phyloP scores from a whole-genome alignment of 768 basidiomycete genomes.

The Clathrus columnatus region DNA sequence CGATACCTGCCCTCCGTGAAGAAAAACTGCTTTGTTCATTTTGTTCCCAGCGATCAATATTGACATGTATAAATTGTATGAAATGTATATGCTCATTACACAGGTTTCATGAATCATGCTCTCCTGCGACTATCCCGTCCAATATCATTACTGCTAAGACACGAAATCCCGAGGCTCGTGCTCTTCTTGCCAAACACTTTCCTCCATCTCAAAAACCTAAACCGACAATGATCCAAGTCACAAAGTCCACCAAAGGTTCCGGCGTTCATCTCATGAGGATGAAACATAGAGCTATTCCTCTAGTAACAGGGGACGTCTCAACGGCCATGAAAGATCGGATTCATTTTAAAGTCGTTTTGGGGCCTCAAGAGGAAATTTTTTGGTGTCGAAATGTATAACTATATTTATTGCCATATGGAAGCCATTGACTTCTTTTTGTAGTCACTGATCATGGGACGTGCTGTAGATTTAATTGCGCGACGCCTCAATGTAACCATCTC shows the following conservation, averaged over 20 bases:
- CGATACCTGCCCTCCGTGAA: no score
- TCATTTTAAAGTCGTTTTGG: slow-evolving; percentile 39
- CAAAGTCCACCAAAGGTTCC: slow-evolving; percentile 43
- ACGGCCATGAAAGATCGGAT: slow-evolving; percentile 48
- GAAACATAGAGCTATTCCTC: slow-evolving; percentile 59
- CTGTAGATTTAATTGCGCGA: slow-evolving; percentile 43
- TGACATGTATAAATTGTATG: not conserved
- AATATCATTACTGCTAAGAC: slow-evolving; percentile 17
- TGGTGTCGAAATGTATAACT: slow-evolving; percentile 65
- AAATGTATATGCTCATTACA: not conserved
- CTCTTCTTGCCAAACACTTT: slow-evolving; percentile 48
- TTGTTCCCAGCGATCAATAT: not conserved
- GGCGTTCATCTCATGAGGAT: slow-evolving; percentile 62
- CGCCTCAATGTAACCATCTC: slow-evolving; percentile 29
- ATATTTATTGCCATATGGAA: not conserved
- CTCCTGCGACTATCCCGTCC: not conserved
- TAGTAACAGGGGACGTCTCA: slow-evolving; percentile 47
- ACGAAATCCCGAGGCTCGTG: slow-evolving; percentile 39
- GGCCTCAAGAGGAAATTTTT: slow-evolving; percentile 35
- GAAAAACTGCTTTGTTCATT: not conserved
- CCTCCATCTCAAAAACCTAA: slow-evolving; percentile 18
- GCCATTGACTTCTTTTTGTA: slow-evolving; percentile 18
- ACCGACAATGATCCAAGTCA: slow-evolving; percentile 19
- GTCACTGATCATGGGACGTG: slow-evolving; percentile 50
- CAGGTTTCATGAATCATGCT: not conserved